Percentiles rank a stretch among this genome's conserved stretches.
These are phyloP conservation scores for Claviceps pazoutovae DNA, from an alignment of 2,329 filamentous ascomycete species.

Conservation along the genomic window DNA sequence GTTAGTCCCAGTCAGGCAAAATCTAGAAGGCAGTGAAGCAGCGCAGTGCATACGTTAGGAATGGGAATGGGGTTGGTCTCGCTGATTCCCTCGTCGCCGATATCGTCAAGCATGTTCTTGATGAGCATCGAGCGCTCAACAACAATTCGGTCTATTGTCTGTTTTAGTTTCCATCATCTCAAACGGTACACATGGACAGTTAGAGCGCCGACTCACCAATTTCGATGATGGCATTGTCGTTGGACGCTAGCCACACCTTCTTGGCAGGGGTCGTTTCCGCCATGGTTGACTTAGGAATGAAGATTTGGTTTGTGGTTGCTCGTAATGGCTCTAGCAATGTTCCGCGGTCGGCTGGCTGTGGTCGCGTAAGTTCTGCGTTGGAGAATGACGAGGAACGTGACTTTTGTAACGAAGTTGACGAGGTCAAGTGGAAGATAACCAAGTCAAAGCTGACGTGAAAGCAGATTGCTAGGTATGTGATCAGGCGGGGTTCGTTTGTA, in stretches of 20 bases:
- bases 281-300: conserved; percentile 17
- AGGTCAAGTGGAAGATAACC: not conserved
- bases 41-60: conserved; percentile 49
- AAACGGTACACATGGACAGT: not conserved
- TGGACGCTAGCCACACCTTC: conserved; percentile 37
- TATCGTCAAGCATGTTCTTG: conserved; percentile 96
- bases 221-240: conserved; percentile 32
- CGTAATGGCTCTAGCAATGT: not conserved
- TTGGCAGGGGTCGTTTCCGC: conserved; percentile 17
- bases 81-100: conserved; percentile 49
- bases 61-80: conserved; percentile 66
- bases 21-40: not conserved
- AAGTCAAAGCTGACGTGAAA: not conserved
- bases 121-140: conserved; percentile 88
- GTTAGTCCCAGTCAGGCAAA: not conserved
- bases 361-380: not conserved
- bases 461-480: not conserved
- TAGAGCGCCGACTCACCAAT: conserved; percentile 26
- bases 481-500: not conserved
- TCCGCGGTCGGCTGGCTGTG: not conserved
- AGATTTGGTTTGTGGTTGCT: not conserved
- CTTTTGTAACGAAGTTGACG: not conserved
- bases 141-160: conserved; percentile 55
- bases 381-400: not conserved
- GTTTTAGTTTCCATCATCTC: not conserved